Base-by-base conservation (phyloP, 495 filamentous ascomycete genomes). In the Podospora pseudoanserina region DNA sequence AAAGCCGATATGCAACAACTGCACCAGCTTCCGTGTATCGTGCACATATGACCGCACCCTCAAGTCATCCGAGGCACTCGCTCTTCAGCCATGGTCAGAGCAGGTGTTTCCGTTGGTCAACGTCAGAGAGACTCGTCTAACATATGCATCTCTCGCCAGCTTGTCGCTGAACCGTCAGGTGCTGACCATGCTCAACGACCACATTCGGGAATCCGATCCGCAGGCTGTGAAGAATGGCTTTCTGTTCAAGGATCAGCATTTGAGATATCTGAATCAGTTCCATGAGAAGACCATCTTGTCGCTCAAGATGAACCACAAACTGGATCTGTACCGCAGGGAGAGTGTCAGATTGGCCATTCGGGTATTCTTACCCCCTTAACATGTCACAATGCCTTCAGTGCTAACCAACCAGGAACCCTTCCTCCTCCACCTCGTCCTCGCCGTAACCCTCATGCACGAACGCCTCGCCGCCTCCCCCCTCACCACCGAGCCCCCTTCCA, bases 1-100 rank as follows among this genome's bases (percentile, higher is more conserved):
- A 2, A 78, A 76, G 53, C 83, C 82, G 9, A 65, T 65, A 11
- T 85, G 83, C 71, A 69, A 74, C 56, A 79, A 74, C 67, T 85
- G 83, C 66, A 34, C 71, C 13, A 55, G 72, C 4, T 85, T 78
- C 65, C 77, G 81, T 18, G 79, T 83, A 3, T 66, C 73, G 13
- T 85, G 82, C 72, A 78, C 74, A 68, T 85, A 80, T 67, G 75
- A 75, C 60, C 39, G 39, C 15, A 11, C 39, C 39, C 39, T 49
- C 39, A 49, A 49, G 9, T 49, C 39, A 49, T 49, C 39, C 7
- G 39, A 61, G 65, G 15, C 57, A 60, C 6, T 54, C 67, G 26
- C 79, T n/a, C 73, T 82, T 5, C 78, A 82, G 60, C 72, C 77
- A 13, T 57, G 73, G 3, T 67, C 73, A 20, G 71, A 76, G 30